phyloP scores from a whole-genome alignment of 106 monocot species.

The Dendrobium nobile region DNA sequence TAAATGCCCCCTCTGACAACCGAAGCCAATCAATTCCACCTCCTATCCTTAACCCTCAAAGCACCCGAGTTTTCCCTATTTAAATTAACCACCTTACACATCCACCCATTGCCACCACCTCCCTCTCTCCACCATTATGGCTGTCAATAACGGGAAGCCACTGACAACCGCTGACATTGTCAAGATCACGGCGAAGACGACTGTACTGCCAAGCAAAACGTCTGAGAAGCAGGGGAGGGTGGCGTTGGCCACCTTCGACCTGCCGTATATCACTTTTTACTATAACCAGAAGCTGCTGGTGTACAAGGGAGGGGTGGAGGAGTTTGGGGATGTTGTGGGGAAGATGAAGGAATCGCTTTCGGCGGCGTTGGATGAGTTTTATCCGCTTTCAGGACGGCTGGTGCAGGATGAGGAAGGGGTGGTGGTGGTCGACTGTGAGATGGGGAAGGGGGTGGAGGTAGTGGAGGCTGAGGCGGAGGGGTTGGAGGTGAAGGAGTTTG shows the following conservation, averaged over 20 bases:
- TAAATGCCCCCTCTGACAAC: too few species aligned
- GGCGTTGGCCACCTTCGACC: slow-evolving; percentile 67
- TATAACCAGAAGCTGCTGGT: slow-evolving; percentile 96
- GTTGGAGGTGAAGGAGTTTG: slow-evolving; percentile 45
- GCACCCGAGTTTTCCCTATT: too few species aligned
- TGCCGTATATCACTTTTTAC: slow-evolving; percentile 98
- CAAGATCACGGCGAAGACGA: slow-evolving; percentile 39
- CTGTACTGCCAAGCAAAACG: slow-evolving; percentile 31
- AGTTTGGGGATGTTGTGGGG: slow-evolving; percentile 6
- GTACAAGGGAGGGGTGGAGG: slow-evolving; percentile 30
- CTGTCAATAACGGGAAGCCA: background rate
- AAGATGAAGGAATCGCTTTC: slow-evolving; percentile 47
- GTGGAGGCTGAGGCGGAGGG: slow-evolving; percentile 55
- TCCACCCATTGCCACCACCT: too few species aligned
- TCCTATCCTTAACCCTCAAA: too few species aligned
- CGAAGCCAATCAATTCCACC: too few species aligned
- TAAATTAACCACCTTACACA: too few species aligned
- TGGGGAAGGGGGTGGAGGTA: slow-evolving; percentile 60
- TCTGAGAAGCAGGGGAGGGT: slow-evolving; percentile 16
- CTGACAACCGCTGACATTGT: slow-evolving; percentile 8
- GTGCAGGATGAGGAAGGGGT: slow-evolving; percentile 58
- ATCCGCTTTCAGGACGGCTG: slow-evolving; percentile 66
- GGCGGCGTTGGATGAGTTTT: slow-evolving; percentile 48
- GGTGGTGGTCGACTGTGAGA: slow-evolving; percentile 43
- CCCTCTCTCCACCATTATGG: background rate